These are phyloP conservation scores for Iris pallida DNA, from an alignment of 116 monocot genomes.

Conservation along the genomic window DNA sequence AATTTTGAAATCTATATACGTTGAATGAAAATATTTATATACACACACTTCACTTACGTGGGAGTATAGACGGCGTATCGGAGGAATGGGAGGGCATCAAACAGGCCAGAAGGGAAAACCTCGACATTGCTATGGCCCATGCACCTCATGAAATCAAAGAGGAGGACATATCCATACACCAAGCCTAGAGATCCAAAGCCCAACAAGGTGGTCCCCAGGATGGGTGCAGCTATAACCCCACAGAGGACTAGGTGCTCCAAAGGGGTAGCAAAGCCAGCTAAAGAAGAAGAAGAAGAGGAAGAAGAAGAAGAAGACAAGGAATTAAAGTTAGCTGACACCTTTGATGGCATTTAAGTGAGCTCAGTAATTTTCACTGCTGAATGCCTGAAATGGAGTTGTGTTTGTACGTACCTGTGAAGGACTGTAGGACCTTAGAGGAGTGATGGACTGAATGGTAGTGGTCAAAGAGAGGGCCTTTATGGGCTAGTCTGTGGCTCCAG, in stretches of 20 bases:
- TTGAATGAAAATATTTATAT: too few relatives aligned
- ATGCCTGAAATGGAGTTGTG: too few relatives aligned
- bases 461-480: constrained; percentile 36
- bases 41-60: too few relatives aligned
- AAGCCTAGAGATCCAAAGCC: constrained; percentile 57
- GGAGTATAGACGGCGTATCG: constrained; percentile 82
- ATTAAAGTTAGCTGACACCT: neutral
- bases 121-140: constrained; percentile 82
- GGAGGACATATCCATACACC: constrained; percentile 53
- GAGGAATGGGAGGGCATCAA: constrained; percentile 44
- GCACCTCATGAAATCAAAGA: constrained; percentile 65
- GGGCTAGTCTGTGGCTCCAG: constrained; percentile 53
- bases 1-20: too few relatives aligned
- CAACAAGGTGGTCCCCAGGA: constrained; percentile 41
- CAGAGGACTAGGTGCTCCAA: constrained; percentile 65
- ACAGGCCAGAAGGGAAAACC: constrained; percentile 45
- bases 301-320: neutral
- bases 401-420: constrained; percentile 58
- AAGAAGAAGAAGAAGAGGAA: neutral
- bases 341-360: too few relatives aligned
- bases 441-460: constrained; percentile 72
- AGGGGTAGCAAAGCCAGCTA: constrained; percentile 72
- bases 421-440: constrained; percentile 52
- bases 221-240: constrained; percentile 41
- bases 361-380: too few relatives aligned